Evolutionary conservation across 805 yeast genomes (phyloP).

Genomic region (Pichia cephalocereana): DNA sequence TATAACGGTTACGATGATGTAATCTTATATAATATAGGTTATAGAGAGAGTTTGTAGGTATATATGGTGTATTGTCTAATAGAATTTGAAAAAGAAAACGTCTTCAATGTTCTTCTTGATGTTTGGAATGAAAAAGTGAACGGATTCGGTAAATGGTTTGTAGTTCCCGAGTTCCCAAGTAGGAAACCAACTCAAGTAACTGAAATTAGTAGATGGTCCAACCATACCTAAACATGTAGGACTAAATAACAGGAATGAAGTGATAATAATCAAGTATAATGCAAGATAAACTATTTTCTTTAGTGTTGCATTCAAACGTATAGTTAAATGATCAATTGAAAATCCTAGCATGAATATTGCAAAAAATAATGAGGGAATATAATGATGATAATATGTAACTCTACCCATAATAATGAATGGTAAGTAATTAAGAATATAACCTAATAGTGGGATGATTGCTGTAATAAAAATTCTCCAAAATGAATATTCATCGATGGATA

Average conservation of each 20-base stretch:
- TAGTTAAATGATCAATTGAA: constrained; percentile 38
- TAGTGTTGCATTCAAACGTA: constrained; percentile 20
- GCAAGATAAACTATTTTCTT: constrained; percentile 28
- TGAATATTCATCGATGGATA: constrained; percentile 25
- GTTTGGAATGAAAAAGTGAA: neutral
- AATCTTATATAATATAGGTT: no score
- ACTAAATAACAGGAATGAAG: constrained; percentile 50
- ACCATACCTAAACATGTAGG: constrained; percentile 62
- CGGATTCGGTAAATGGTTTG: constrained; percentile 1
- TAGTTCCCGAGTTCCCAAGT: constrained; percentile 29
- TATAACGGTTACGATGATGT: no score
- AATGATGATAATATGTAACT: constrained; percentile 81
- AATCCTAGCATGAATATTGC: constrained; percentile 52
- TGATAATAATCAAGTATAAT: constrained; percentile 36
- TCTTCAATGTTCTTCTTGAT: neutral
- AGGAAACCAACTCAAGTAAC: constrained; percentile 39
- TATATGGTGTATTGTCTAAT: no score
- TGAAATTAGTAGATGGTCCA: constrained; percentile 33
- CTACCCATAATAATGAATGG: constrained; percentile 79
- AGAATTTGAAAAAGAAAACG: neutral
- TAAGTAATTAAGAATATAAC: constrained; percentile 69
- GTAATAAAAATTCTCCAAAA: constrained; percentile 38
- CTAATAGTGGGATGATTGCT: constrained; percentile 70
- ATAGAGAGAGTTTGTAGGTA: no score
- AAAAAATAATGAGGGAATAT: constrained; percentile 75